Conservation (phyloP, 1,139 yeast genomes). For the Pneumocystis wakefieldiae region DNA sequence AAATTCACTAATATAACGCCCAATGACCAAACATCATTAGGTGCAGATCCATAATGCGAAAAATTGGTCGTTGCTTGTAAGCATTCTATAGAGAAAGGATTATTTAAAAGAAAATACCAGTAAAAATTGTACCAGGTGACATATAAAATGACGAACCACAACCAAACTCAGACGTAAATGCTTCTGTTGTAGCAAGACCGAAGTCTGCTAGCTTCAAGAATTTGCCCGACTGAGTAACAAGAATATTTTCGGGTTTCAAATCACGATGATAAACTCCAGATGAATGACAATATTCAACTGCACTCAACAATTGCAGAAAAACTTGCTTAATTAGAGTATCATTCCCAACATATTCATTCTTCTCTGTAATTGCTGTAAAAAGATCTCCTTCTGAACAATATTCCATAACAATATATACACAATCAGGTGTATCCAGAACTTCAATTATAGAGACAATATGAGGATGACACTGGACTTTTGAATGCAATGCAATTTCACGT, state of each 20-base stretch:
- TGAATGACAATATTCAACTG: conserved; percentile 52
- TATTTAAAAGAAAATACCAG: background rate
- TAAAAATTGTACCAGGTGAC: conserved; percentile 48
- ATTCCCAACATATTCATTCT: conserved; percentile 38
- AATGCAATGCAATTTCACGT: conserved; percentile 59
- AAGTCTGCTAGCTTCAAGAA: conserved; percentile 63
- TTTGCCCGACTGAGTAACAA: conserved; percentile 49
- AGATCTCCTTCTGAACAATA: conserved; percentile 71
- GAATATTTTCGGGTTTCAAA: conserved; percentile 76
- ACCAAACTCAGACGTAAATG: conserved; percentile 56
- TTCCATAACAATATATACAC: conserved; percentile 62
- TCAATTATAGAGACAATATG: conserved; percentile 61
- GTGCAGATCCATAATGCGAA: conserved; percentile 33
- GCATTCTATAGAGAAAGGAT: background rate
- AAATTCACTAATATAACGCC: conserved; percentile 70
- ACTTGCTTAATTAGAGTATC: conserved; percentile 50
- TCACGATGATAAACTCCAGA: conserved; percentile 71
- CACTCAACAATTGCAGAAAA: conserved; percentile 62
- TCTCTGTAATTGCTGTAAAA: conserved; percentile 55
- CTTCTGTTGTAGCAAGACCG: conserved; percentile 58
- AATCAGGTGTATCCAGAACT: conserved; percentile 34
- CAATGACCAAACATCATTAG: conserved; percentile 81
- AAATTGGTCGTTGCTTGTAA: conserved; percentile 12
- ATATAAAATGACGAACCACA: conserved; percentile 81
- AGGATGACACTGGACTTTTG: conserved; percentile 62